A percentile compares a stretch with the other conserved stretches of the same genome.
Conservation (phyloP, 176 grass and related monocot genomes). For the Avena atlantica region DNA sequence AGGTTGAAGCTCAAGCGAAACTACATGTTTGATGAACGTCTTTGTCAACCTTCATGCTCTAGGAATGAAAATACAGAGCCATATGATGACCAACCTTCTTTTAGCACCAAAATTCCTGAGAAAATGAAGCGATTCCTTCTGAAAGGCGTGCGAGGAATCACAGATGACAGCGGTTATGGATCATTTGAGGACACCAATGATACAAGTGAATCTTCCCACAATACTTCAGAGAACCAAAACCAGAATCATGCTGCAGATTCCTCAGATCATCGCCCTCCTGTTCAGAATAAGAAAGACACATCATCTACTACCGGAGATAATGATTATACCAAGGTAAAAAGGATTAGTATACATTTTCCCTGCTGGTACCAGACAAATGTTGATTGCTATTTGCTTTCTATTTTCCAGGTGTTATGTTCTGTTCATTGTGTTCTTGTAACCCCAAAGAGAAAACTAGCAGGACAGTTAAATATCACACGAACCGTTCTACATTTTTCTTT, state of each 20-base stretch:
- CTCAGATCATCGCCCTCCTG: constrained; percentile 56
- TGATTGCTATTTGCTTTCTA: constrained; percentile 21
- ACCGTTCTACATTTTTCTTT: constrained; percentile 90
- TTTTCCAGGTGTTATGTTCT: constrained; percentile 70
- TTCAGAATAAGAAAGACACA: constrained; percentile 78
- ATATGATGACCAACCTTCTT: constrained; percentile 49
- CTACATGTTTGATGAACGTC: constrained; percentile 87
- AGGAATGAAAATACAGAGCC: constrained; percentile 48
- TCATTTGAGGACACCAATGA: constrained; percentile 60
- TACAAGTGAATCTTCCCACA: constrained; percentile 50
- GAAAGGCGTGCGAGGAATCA: constrained; percentile 85
- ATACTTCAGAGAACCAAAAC: constrained; percentile 50
- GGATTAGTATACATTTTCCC: constrained; percentile 1
- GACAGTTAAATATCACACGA: constrained; percentile 70
- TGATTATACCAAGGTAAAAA: constrained; percentile 65
- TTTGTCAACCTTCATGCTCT: constrained; percentile 71
- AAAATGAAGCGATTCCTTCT: constrained; percentile 91
- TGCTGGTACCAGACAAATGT: background rate
- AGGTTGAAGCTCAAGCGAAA: constrained; percentile 91
- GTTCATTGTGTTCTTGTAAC: constrained; percentile 90
- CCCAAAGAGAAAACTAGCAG: constrained; percentile 89
- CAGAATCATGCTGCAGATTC: constrained; percentile 48
- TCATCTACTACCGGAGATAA: constrained; percentile 52
- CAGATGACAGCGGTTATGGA: constrained; percentile 64
- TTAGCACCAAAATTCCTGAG: constrained; percentile 65